Evolutionary conservation across 345 rosid species (phyloP), one percentile per base, ranked within the genome.

Genomic region (Geranium brycei): DNA sequence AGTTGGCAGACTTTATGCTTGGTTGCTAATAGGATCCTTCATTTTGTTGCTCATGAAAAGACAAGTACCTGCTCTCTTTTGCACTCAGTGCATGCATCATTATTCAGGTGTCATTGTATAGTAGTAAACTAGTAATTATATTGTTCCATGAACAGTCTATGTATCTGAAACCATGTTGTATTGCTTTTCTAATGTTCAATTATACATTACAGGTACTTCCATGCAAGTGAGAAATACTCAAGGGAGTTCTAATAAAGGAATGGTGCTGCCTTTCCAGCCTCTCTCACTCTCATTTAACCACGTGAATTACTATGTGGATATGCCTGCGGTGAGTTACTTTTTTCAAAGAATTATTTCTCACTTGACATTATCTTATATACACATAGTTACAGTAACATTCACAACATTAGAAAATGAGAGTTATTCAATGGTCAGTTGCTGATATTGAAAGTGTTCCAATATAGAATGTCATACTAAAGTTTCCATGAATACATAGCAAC

Each of bases 241-340:
- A 17, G 41, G 69, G 7, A 51, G 19, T 41, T 17, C 19, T 17
- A 41, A 58, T 1, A 69, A 72, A 66, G 84, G 80, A 59, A 77
- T 78, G 81, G 76, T 77, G 69, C 79, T 78, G 51, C 82, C 82
- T 31, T 78, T 78, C 74, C 67, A 75, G 58, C 75, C 77, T 16
- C 64, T 72, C 16, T 77, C 79, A 19, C 73, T 72, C 71, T 71
- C 75, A 12, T 78, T 78, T 53, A 73, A 78, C 68, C 59, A 62
- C 7, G 75, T 78, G 59, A 75, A 65, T 5, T 78, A 75, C 61
- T 78, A 64, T 30, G 82, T 78, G 4, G 79, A 72, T 64, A 78
- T 78, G 79, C 82, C 82, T 14, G 61, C 74, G 17, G 68, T 65
- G 57, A 12, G 68, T 57, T 15, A 17, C 19, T 19, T 17, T 17